A percentile compares a stretch with the other conserved stretches of the same genome.
These are phyloP conservation scores for Yarrowia divulgata DNA, from an alignment of 805 yeast genomes.

Conservation along the genomic window DNA sequence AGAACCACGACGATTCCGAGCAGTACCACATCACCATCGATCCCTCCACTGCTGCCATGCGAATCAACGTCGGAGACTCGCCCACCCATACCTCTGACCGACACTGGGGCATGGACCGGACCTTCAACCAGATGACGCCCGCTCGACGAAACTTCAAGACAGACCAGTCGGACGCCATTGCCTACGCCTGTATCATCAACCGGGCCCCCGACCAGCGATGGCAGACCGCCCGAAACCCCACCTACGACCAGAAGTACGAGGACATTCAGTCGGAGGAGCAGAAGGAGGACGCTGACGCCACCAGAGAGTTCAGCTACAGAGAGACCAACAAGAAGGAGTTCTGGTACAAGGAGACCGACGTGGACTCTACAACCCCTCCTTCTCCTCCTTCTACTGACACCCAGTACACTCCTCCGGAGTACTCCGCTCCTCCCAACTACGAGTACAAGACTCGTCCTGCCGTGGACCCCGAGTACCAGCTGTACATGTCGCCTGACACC, in stretches of 20 bases:
- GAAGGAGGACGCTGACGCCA: not conserved
- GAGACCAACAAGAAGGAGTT: slow-evolving; percentile 22
- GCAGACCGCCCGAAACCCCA: slow-evolving; percentile 16
- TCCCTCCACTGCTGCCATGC: slow-evolving; percentile 19
- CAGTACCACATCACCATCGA: slow-evolving; percentile 15
- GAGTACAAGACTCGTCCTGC: slow-evolving; percentile 10
- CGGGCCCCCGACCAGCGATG: slow-evolving; percentile 15
- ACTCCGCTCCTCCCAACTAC: slow-evolving; percentile 6
- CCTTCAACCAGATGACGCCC: slow-evolving; percentile 30
- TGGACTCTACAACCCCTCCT: not conserved
- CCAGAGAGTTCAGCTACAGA: slow-evolving; percentile 18
- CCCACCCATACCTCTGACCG: slow-evolving; percentile 24
- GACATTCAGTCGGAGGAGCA: not conserved
- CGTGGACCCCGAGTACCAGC: slow-evolving; percentile 37
- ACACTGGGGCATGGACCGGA: slow-evolving; percentile 21
- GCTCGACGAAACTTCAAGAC: slow-evolving; percentile 21
- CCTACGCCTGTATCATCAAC: slow-evolving; percentile 23
- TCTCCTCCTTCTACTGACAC: too few species aligned
- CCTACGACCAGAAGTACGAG: slow-evolving; percentile 30
- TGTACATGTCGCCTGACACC: slow-evolving; percentile 28
- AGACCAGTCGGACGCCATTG: slow-evolving; percentile 30
- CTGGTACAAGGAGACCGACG: slow-evolving; percentile 29
- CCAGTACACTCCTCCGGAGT: slow-evolving; percentile 12
- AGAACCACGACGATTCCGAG: slow-evolving; percentile 20
- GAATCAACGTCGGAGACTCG: slow-evolving; percentile 30